These are phyloP conservation scores for Agastache rugosa DNA, from an alignment of 257 asterid species.

Conservation along the genomic window DNA sequence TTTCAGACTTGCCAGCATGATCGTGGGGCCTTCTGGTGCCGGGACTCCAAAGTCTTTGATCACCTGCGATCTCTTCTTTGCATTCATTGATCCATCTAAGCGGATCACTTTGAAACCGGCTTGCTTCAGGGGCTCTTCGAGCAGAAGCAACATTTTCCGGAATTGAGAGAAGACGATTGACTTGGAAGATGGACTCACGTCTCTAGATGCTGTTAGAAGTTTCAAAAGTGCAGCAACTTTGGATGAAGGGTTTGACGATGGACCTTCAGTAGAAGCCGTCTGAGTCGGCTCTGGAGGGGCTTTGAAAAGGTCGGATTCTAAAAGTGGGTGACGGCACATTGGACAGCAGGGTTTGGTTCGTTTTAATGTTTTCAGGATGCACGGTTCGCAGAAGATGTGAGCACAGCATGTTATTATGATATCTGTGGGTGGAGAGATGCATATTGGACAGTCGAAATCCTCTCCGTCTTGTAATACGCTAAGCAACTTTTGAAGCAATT, in stretches of 20 bases:
- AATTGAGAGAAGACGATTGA: constrained; percentile 88
- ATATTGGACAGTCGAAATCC: constrained; percentile 74
- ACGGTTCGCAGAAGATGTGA: constrained; percentile 71
- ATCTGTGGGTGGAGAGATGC: constrained; percentile 68
- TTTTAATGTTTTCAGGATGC: constrained; percentile 72
- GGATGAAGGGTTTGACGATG: constrained; percentile 58
- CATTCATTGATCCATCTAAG: constrained; percentile 79
- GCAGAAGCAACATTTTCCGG: constrained; percentile 70
- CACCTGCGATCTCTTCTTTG: constrained; percentile 63
- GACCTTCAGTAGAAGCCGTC: constrained; percentile 22
- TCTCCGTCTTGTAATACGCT: constrained; percentile 70
- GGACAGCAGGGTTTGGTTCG: constrained; percentile 74
- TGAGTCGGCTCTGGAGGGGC: constrained; percentile 62
- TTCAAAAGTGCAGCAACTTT: constrained; percentile 71
- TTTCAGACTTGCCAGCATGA: constrained; percentile 84
- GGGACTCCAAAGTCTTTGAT: constrained; percentile 65
- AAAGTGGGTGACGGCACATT: constrained; percentile 75
- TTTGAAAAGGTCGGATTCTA: constrained; percentile 67
- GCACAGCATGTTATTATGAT: constrained; percentile 69
- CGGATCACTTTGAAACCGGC: constrained; percentile 74
- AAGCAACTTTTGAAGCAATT: constrained; percentile 62
- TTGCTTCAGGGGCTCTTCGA: constrained; percentile 67
- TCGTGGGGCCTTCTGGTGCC: constrained; percentile 66
- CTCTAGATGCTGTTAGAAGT: constrained; percentile 57
- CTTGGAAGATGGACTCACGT: constrained; percentile 54